phyloP scores from a whole-genome alignment of 2,329 filamentous ascomycete genomes.

The Aspergillus floridensis region DNA sequence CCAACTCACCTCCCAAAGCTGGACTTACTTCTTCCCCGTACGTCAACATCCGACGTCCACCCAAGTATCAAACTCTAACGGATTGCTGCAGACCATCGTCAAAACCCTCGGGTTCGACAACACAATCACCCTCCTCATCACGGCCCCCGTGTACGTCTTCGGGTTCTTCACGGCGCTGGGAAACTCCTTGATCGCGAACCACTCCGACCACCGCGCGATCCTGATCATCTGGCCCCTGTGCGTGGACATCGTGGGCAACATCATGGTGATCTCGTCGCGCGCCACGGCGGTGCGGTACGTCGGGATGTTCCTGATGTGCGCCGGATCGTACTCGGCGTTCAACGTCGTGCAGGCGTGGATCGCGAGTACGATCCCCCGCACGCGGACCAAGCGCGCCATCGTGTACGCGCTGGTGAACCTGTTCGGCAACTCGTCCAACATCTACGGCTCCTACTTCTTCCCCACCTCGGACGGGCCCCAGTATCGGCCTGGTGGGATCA shows the following conservation, averaged over 20 bases:
- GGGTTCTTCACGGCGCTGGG: conserved; percentile 35
- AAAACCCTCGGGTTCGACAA: conserved; percentile 19
- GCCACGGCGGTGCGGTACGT: conserved; percentile 17
- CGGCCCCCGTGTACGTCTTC: conserved; percentile 21
- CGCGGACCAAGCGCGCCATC: conserved; percentile 20
- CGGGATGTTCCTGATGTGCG: conserved; percentile 23
- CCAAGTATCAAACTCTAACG: too few species aligned
- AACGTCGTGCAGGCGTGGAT: conserved; percentile 23
- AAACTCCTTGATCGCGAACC: conserved; percentile 28
- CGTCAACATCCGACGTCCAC: neutral
- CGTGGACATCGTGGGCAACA: conserved; percentile 20
- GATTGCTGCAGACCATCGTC: conserved; percentile 13
- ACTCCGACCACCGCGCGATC: conserved; percentile 14
- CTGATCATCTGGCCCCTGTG: conserved; percentile 19
- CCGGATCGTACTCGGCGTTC: conserved; percentile 20
- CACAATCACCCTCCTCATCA: conserved; percentile 20
- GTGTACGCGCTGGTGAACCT: conserved; percentile 22
- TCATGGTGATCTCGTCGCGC: conserved; percentile 17
- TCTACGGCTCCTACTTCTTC: conserved; percentile 24
- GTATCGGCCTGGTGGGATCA: conserved; percentile 19
- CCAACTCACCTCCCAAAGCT: conserved; percentile 18
- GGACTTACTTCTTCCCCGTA: conserved; percentile 17
- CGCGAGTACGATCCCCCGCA: conserved; percentile 23
- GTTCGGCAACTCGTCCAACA: conserved; percentile 20
- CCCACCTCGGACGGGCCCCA: conserved; percentile 15